These are phyloP conservation scores for Odonthalia washingtoniensis DNA, from an alignment of 31 red algal species.

Conservation along the genomic window DNA sequence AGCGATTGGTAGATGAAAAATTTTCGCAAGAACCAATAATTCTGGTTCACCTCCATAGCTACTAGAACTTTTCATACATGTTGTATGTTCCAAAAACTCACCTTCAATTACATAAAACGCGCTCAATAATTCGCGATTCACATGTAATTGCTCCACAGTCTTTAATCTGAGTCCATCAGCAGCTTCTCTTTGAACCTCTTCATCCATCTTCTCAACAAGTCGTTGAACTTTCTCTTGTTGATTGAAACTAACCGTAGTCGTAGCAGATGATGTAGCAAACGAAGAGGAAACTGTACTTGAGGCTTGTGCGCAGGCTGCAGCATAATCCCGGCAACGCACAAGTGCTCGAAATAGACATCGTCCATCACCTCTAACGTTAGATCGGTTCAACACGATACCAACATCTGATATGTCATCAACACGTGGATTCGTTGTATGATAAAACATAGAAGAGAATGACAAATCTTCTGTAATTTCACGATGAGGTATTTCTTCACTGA, in stretches of 20 bases:
- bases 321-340: constrained; percentile 69
- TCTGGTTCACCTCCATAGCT: constrained; percentile 91
- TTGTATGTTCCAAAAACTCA: constrained; percentile 64
- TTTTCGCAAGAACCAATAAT: constrained; percentile 77
- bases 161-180: constrained; percentile 67
- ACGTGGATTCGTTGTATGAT: constrained; percentile 55
- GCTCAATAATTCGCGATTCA: constrained; percentile 70
- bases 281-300: too few relatives aligned
- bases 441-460: constrained; percentile 74
- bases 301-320: too few relatives aligned
- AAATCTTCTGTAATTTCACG: constrained; percentile 34
- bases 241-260: too few relatives aligned
- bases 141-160: constrained; percentile 63
- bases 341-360: constrained; percentile 83
- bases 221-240: constrained; percentile 32
- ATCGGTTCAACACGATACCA: constrained; percentile 48
- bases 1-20: constrained; percentile 87
- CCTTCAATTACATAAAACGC: constrained; percentile 85
- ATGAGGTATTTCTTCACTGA: too few relatives aligned
- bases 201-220: constrained; percentile 33
- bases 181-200: constrained; percentile 66
- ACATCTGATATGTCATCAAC: constrained; percentile 64
- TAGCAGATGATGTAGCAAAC: too few relatives aligned
- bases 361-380: constrained; percentile 81
- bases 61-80: constrained; percentile 53